phyloP scores from a whole-genome alignment of 768 basidiomycete species.

The Suillus weaverae region DNA sequence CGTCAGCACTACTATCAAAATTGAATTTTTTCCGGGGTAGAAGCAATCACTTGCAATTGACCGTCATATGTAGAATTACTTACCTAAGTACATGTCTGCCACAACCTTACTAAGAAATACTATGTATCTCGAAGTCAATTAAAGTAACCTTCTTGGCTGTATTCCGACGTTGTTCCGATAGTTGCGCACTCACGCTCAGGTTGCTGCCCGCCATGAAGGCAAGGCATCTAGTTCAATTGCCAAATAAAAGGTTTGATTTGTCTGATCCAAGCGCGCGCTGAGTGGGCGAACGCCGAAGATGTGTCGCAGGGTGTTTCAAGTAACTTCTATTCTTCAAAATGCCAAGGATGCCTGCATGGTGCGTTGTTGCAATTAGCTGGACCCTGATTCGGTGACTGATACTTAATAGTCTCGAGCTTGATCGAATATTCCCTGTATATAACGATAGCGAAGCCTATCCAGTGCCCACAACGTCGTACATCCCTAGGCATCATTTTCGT shows the following conservation, averaged over 20 bases:
- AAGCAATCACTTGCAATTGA: too few species aligned
- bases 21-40: too few species aligned
- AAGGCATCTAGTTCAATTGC: not conserved
- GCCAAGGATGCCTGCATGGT: not conserved
- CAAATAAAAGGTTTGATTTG: not conserved
- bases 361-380: not conserved
- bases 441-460: not conserved
- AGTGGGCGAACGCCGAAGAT: not conserved
- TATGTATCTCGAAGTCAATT: not conserved
- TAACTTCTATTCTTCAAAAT: not conserved
- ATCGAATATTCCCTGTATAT: not conserved
- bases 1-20: too few species aligned
- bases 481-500: not conserved
- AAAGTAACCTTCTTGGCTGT: not conserved
- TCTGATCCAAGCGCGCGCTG: not conserved
- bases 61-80: not conserved
- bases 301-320: not conserved
- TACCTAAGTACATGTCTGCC: not conserved
- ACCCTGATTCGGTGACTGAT: not conserved
- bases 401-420: not conserved
- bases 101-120: not conserved
- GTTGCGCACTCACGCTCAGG: not conserved
- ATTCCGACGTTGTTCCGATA: not conserved
- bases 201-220: not conserved
- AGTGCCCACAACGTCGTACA: not conserved